Base-by-base conservation (phyloP, 805 yeast species). In the Suhomyces xylopsoci region DNA sequence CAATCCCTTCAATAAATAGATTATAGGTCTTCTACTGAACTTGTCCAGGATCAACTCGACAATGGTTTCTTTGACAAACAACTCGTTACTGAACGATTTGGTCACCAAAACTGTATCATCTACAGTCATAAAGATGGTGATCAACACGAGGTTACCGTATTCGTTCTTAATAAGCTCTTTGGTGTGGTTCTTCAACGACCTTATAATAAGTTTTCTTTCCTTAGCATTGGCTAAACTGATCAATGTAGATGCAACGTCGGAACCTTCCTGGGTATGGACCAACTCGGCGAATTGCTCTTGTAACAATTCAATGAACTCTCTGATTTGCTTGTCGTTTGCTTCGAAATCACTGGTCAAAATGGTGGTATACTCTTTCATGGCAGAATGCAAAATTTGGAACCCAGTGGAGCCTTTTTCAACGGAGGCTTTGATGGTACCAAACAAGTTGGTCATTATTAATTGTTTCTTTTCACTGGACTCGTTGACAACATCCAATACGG, bases 391-490 rank as follows among this genome's bases (percentile, higher is more conserved):
- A 58, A 93, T 87, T 68, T 91, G 96, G 80, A 93, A 93, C 40
- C 98, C 98, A 24, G 96, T 87, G 2, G 97, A 90, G 5, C 98
- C 98, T 71, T 93, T 93, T 67, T 87, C 93, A 47, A 93, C 94
- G 5, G 97, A 87, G 2, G 97, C 92, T 34, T 87, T 84, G 56
- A 93, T 90, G 8, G 96, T 90, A 54, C 89, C 90, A 57, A 77
- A 77, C 68, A 93, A 78, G 70, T 93, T 93, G 60, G 81, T 78
- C 62, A 90, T 78, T 56, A 93, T 83, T 56, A 87, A 77, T 51
- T 79, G 85, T 68, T 88, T 82, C 78, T 89, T 90, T 66, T 92
- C 97, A 15, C 87, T 80, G 56, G 83, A 80, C 58, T 83, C 90
- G 15, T 68, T 68, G 53, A 87, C 79, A 43, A 88, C 83, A 48